phyloP scores from a whole-genome alignment of 768 basidiomycete species.

The Pulveroboletus sp. region DNA sequence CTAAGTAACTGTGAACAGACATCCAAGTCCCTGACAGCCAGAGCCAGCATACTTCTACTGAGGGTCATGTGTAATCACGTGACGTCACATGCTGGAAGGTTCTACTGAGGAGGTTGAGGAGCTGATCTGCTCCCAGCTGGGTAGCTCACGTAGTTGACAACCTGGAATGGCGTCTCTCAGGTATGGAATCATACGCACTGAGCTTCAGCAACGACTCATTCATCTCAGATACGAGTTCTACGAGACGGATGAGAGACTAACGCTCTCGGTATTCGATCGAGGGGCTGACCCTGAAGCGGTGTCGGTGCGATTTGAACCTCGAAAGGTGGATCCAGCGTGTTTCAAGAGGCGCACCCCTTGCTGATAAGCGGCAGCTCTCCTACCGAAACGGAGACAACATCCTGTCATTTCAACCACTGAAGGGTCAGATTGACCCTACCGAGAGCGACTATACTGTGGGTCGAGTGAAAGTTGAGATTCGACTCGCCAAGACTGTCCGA shows the following conservation, averaged over 20 bases:
- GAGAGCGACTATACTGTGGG: conserved; percentile 64
- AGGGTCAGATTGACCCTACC: conserved; percentile 69
- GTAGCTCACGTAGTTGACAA: neutral
- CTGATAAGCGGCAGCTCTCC: conserved; percentile 11
- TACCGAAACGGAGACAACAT: conserved; percentile 67
- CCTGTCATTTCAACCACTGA: conserved; percentile 75
- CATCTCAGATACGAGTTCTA: conserved; percentile 74
- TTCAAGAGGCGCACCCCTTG: neutral
- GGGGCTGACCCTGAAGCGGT: conserved; percentile 65
- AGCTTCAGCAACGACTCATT: neutral
- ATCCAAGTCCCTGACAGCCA: too few relatives aligned
- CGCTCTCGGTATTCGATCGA: conserved; percentile 73
- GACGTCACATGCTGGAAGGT: conserved; percentile 20
- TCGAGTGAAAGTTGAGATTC: conserved; percentile 85
- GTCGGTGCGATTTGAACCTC: conserved; percentile 56
- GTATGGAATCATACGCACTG: conserved; percentile 9
- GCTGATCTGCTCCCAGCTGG: neutral
- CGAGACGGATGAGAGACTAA: conserved; percentile 74
- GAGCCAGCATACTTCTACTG: too few relatives aligned
- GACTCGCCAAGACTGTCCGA: conserved; percentile 58
- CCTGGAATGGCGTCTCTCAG: conserved; percentile 26
- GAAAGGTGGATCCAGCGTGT: conserved; percentile 43
- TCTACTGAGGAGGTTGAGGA: neutral
- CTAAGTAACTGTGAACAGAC: too few relatives aligned
- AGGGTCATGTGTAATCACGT: too few relatives aligned